Evolutionary conservation across 176 grass and related monocot species (phyloP), one percentile per base, ranked within the genome.

Genomic region (Juncus inflexus): DNA sequence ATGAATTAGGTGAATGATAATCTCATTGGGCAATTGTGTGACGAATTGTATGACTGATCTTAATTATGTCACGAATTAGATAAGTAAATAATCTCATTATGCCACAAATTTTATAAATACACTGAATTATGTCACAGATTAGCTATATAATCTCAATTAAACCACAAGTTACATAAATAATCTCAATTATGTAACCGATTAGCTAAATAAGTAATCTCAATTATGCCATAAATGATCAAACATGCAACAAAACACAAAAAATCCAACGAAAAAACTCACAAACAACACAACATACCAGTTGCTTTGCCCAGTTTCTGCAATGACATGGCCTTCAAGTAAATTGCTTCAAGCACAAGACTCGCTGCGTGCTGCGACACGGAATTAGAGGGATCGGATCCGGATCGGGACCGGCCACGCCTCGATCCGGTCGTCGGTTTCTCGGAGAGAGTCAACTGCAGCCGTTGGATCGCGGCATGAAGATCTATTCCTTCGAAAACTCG

Each of bases 281-380:
- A 35, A 40, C 35, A 58, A 65, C 11, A 5, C 51, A 36, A 75
- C 74, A 56, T 89, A 92, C 94, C 94, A 12, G 64, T 84, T 55
- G 85, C 79, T 79, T 83, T 92, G 16, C 80, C 85, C 70, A 99
- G 75, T 63, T 92, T 99, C 52, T 91, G 83, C 50, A 99, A 83
- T 14, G 94, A 92, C 94, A 99, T 89, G 40, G 94, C 82, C 73
- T 94, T 99, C 78, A 92, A 81, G 78, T 92, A 99, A 78, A 99
- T 92, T 53, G 95, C 95, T 81, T 99, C 95, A 49, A 99, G 83
- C 65, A 99, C 85, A 53, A 92, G 95, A 58, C 83, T 99, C 55
- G 95, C 89, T 39, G 95, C 85, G 79, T 92, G 85, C 53, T 99
- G 95, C 14, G 95, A 92, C 67, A 74, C 78, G 12, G 86, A 82